Conservation (phyloP, 2,329 filamentous ascomycete genomes). For the Cercospora beticola region DNA sequence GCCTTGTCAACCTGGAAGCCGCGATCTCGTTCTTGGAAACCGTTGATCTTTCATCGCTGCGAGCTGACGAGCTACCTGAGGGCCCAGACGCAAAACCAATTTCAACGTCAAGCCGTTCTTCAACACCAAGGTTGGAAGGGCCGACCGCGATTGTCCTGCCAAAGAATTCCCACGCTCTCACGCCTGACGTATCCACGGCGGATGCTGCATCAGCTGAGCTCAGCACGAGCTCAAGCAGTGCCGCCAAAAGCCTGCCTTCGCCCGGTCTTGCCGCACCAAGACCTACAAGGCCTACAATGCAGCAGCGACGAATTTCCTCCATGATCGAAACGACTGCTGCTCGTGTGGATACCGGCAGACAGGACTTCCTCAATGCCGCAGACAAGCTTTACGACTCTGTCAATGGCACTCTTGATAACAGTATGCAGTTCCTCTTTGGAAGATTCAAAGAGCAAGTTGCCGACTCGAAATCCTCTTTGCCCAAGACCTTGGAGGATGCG, state of each 20-base stretch:
- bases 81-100: slow-evolving; percentile 59
- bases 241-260: slow-evolving; percentile 24
- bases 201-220: slow-evolving; percentile 32
- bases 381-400: slow-evolving; percentile 93
- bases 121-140: slow-evolving; percentile 47
- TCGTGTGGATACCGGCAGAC: slow-evolving; percentile 74
- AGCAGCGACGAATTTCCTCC: slow-evolving; percentile 77
- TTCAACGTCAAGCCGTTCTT: slow-evolving; percentile 44
- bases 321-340: slow-evolving; percentile 82
- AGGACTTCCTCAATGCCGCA: slow-evolving; percentile 70
- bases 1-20: slow-evolving; percentile 91
- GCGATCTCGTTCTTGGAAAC: slow-evolving; percentile 93
- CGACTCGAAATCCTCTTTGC: slow-evolving; percentile 57
- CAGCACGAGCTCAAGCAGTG: slow-evolving; percentile 22
- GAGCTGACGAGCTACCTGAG: slow-evolving; percentile 71
- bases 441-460: slow-evolving; percentile 71
- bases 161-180: slow-evolving; percentile 30
- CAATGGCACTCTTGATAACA: slow-evolving; percentile 83
- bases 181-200: slow-evolving; percentile 37
- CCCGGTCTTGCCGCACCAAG: slow-evolving; percentile 34
- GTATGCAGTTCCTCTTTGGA: slow-evolving; percentile 89
- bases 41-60: slow-evolving; percentile 85
- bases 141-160: slow-evolving; percentile 37
- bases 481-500: slow-evolving; percentile 90
- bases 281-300: slow-evolving; percentile 48